A percentile compares a stretch with the other conserved stretches of the same genome.
Evolutionary conservation across 805 yeast genomes (phyloP).

Genomic region (Monosporozyma servazzii): DNA sequence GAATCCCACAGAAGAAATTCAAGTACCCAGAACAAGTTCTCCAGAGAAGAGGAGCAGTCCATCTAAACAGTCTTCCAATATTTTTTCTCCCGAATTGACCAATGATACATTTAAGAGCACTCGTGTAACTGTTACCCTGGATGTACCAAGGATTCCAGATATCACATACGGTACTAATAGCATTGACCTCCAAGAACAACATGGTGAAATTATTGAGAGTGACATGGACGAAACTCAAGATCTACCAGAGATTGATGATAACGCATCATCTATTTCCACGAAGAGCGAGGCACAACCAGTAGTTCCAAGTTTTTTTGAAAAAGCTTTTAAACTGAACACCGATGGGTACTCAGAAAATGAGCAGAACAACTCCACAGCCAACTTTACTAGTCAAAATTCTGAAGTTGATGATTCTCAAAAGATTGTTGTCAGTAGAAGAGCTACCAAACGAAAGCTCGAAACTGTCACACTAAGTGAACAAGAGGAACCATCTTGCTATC

Average conservation of each 20-base stretch:
- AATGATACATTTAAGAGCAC: not conserved
- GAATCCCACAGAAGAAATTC: not conserved
- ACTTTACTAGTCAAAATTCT: not conserved
- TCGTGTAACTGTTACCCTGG: not conserved
- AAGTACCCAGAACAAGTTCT: slow-evolving; percentile 19
- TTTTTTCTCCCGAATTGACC: not conserved
- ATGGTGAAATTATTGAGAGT: not conserved
- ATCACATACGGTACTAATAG: not conserved
- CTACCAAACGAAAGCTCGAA: slow-evolving; percentile 4
- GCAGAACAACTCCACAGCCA: not conserved
- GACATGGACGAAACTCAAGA: slow-evolving; percentile 4
- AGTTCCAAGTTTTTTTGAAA: not conserved
- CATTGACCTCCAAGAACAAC: not conserved
- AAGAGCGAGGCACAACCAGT: not conserved
- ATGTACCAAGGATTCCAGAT: not conserved
- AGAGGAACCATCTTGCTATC: slow-evolving; percentile 1
- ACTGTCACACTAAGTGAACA: slow-evolving; percentile 5
- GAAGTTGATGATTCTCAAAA: slow-evolving; percentile 13
- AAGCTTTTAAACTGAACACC: not conserved
- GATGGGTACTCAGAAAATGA: not conserved
- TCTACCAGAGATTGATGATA: slow-evolving; percentile 16
- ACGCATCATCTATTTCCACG: not conserved
- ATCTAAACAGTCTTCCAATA: not conserved
- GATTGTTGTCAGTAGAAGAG: slow-evolving; percentile 9
- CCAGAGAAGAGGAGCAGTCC: slow-evolving; percentile 8